These are phyloP conservation scores for Citrullus mucosospermus DNA, from an alignment of 306 rosid genomes.

Conservation along the genomic window DNA sequence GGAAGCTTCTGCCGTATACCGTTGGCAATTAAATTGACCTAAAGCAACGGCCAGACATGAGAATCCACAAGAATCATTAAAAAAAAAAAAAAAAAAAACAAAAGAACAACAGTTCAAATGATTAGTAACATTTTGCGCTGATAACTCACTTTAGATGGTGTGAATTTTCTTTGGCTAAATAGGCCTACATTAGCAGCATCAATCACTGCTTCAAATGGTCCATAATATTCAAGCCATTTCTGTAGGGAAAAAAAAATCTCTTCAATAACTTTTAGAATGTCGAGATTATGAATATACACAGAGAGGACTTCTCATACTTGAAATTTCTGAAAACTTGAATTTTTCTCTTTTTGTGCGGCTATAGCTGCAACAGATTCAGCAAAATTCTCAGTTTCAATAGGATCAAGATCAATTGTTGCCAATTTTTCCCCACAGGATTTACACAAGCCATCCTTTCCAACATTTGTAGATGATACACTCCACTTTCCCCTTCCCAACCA, in stretches of 20 bases:
- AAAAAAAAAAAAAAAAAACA: neutral
- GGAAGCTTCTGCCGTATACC: constrained; percentile 65
- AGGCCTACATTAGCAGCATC: constrained; percentile 94
- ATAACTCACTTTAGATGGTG: constrained; percentile 65
- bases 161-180: constrained; percentile 54
- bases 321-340: constrained; percentile 63
- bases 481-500: constrained; percentile 93
- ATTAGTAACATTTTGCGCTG: neutral
- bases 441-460: constrained; percentile 74
- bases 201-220: constrained; percentile 91
- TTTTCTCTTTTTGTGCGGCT: constrained; percentile 54
- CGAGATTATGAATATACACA: neutral
- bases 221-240: constrained; percentile 84
- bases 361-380: constrained; percentile 79
- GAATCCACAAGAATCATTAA: neutral
- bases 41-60: neutral
- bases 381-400: constrained; percentile 70
- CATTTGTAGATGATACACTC: constrained; percentile 36
- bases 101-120: neutral
- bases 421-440: constrained; percentile 55
- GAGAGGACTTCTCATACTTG: constrained; percentile 43
- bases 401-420: constrained; percentile 84
- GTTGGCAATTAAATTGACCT: constrained; percentile 68
- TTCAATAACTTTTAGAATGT: neutral
- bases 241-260: constrained; percentile 26